Evolutionary conservation across 192 early-diverging fungal genomes (phyloP), one percentile per base, ranked within the genome.

Genomic region (Diversispora eburnea): DNA sequence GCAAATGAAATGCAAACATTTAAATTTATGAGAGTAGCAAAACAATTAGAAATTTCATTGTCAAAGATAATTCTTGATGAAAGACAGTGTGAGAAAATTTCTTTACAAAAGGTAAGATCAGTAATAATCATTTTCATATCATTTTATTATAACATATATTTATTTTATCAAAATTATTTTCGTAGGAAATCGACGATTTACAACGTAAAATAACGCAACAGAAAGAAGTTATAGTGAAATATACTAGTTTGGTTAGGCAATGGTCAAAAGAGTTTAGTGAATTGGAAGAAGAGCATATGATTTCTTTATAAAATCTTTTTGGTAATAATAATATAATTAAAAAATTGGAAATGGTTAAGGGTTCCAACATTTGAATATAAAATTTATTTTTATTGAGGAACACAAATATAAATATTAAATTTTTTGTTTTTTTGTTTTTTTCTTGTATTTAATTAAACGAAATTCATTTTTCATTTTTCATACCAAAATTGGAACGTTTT

Each of bases 181-280:
- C 12, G 48, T 22, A 66, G 64, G 64, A 66, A 66, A 66, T 49
- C 48, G 3, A 25, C 12, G 46, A 45, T 22, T 25, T 66, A 25
- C 20, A 19, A 3, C 64, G 47, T 22, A 47, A 25, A 22, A 46
- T 66, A 22, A n/a, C 6, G 48, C 43, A 48, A 49, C 64, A 66
- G 48, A 66, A 47, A 48, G 64, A 66, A 49, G 64, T 66, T 12
- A 66, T 66, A 22, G n/a, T n/a, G 19, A 66, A 66, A 25, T 66
- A 66, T 48, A 66, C 64, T 49, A n/a, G 3, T 20, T 48, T 66
- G 19, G 41, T 66, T 10, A 66, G 42, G 22, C 1, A 48, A 66
- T 66, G 64, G 64, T 42, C 43, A 66, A 66, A 48, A 48, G 64
- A 66, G 48, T 66, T 66, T 66, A 17, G 41, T 42, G 19, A 48